A percentile compares a stretch with the other conserved stretches of the same genome.
Conservation (phyloP, 169 alveolate genomes). For the Cryptosporidium canis region DNA sequence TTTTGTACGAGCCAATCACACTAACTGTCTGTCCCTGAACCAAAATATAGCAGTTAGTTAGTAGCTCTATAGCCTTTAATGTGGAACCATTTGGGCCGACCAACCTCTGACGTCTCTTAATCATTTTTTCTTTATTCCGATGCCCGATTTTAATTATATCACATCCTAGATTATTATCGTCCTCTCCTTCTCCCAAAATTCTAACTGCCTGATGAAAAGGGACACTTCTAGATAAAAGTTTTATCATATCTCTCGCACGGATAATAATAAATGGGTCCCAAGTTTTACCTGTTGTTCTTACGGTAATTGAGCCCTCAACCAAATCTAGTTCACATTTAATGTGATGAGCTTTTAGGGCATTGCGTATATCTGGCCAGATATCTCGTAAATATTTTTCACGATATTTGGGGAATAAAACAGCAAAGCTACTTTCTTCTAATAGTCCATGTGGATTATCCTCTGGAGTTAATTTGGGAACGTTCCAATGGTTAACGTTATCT, state of each 20-base stretch:
- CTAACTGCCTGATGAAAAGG: slow-evolving; percentile 98
- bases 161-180: slow-evolving; percentile 78
- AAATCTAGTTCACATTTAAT: slow-evolving; percentile 95
- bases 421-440: slow-evolving; percentile 96
- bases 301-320: slow-evolving; percentile 99
- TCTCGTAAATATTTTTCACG: slow-evolving; percentile 97
- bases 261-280: slow-evolving; percentile 97
- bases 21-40: slow-evolving; percentile 99
- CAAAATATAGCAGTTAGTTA: slow-evolving; percentile 97
- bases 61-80: slow-evolving; percentile 94
- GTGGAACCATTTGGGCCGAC: slow-evolving; percentile 99
- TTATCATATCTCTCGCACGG: slow-evolving; percentile 96
- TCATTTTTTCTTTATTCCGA: slow-evolving; percentile 95
- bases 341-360: slow-evolving; percentile 87
- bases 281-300: slow-evolving; percentile 95
- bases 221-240: slow-evolving; percentile 97
- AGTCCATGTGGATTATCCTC: slow-evolving; percentile 93
- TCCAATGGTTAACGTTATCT: slow-evolving; percentile 98
- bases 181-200: slow-evolving; percentile 89
- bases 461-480: slow-evolving; percentile 83
- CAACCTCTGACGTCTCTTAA: slow-evolving; percentile 97
- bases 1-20: slow-evolving; percentile 95
- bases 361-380: slow-evolving; percentile 93
- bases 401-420: slow-evolving; percentile 97
- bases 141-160: slow-evolving; percentile 98